Conservation (phyloP, 73 alveolate genomes). For the Paramecium pentaurelia region DNA sequence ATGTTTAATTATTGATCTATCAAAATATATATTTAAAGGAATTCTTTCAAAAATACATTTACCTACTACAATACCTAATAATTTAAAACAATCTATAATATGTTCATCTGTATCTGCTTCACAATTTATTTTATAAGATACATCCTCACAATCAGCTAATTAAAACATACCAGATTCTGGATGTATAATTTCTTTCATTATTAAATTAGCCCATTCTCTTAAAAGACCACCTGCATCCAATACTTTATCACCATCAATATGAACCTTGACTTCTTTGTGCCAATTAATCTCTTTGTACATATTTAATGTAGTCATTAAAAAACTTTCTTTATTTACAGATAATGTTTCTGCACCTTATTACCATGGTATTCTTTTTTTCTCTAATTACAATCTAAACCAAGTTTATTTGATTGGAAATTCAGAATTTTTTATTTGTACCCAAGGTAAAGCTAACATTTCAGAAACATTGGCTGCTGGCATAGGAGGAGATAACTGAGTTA, state of each 20-base stretch:
- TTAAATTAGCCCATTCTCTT: conserved; percentile 66
- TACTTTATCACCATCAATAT: conserved; percentile 64
- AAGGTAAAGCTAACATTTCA: conserved; percentile 29
- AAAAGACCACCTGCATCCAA: conserved; percentile 72
- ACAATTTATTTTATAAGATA: conserved; percentile 40
- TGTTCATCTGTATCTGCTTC: conserved; percentile 57
- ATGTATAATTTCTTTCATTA: conserved; percentile 59
- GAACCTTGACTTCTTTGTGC: conserved; percentile 64
- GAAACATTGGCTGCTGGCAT: not conserved
- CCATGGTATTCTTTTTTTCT: conserved; percentile 57
- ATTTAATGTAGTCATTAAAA: conserved; percentile 43
- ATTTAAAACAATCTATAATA: conserved; percentile 57
- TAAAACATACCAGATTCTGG: conserved; percentile 60
- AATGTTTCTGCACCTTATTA: conserved; percentile 52
- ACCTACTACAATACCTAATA: conserved; percentile 81
- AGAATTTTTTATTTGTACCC: not conserved
- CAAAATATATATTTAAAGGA: conserved; percentile 68
- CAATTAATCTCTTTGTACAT: conserved; percentile 37
- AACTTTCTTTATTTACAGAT: conserved; percentile 45
- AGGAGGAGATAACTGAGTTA: not conserved
- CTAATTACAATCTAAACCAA: conserved; percentile 55
- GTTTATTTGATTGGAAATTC: conserved; percentile 46
- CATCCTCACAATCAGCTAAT: conserved; percentile 47
- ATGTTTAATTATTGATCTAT: conserved; percentile 61
- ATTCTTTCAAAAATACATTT: conserved; percentile 84